These are phyloP conservation scores for Sergeia podlipaevii DNA, from an alignment of 208 protist species.

Conservation along the genomic window DNA sequence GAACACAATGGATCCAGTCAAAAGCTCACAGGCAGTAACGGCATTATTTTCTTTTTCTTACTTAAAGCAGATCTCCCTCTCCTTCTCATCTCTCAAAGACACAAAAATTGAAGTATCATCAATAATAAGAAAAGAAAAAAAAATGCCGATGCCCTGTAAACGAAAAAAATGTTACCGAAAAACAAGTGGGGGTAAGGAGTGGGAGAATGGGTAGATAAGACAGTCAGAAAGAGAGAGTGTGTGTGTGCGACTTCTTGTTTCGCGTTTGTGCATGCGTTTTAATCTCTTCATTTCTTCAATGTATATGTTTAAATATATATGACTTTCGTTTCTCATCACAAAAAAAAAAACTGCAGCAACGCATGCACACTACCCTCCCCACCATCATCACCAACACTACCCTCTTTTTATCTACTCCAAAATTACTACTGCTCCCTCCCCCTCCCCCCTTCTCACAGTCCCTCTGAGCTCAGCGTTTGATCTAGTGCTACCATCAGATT, in stretches of 20 bases:
- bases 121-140: constrained; percentile 8
- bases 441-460: neutral
- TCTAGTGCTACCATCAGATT: constrained; percentile 46
- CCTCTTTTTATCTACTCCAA: neutral
- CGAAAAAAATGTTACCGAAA: neutral
- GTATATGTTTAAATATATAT: constrained; percentile 10
- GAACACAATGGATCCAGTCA: too few species aligned
- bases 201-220: neutral
- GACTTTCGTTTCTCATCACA: too few species aligned
- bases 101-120: neutral
- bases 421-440: neutral
- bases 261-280: too few species aligned
- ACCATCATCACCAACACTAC: neutral
- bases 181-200: neutral
- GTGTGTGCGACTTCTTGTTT: neutral
- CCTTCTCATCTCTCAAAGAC: too few species aligned
- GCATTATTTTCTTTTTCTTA: too few species aligned
- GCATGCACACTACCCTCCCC: neutral
- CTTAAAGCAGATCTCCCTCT: too few species aligned
- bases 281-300: too few species aligned
- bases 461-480: constrained; percentile 37
- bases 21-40: too few species aligned
- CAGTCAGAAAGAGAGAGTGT: neutral
- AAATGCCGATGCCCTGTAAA: neutral
- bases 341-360: neutral